Evolutionary conservation across 805 yeast genomes (phyloP), one percentile per base, ranked within the genome.

Genomic region (Metschnikowia gruessii): DNA sequence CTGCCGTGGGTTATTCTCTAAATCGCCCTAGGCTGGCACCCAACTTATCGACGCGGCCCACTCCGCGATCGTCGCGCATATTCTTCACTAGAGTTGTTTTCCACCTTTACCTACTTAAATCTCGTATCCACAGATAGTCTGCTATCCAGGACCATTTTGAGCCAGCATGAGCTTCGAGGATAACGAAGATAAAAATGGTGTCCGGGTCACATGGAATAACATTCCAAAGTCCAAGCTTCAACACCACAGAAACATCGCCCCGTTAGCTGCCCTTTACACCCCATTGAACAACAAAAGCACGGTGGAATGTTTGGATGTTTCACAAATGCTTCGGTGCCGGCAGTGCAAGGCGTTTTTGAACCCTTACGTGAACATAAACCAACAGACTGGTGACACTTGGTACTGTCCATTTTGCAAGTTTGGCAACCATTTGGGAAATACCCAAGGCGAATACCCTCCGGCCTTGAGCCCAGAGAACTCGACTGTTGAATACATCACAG

Each of bases 171-270:
- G 66, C 53, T 77, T 79, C 54, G 82, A 79, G 56, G 69, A 69
- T 15, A 66, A 75, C 54, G 95, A 87, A 61, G 94, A 87, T 61
- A 61, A 66, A 43, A 85, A 85, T 55, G 94, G 94, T 40, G 78
- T 85, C 34, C 77, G 94, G 57, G 75, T 83, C 61, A 75, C 91
- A 6, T 87, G 94, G 90, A 85, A 83, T 60, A 67, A 70, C 9
- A 63, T 82, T 12, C 86, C 87, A 5, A 67, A 74, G 36, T 69
- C 80, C n/a, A 76, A 74, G 55, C 65, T 72, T 36, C 82, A 80
- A 40, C 76, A 78, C 42, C 69, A 72, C 28, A 61, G 83, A 42
- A 70, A 77, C 41, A 71, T 76, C 1, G 74, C 81, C 10, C 86
- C 86, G 2, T 58, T 80, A 28, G 81, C 82, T 0, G 72, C 82